Base-by-base conservation (phyloP, 441 rosid species). In the Pelargonium citronellum region DNA sequence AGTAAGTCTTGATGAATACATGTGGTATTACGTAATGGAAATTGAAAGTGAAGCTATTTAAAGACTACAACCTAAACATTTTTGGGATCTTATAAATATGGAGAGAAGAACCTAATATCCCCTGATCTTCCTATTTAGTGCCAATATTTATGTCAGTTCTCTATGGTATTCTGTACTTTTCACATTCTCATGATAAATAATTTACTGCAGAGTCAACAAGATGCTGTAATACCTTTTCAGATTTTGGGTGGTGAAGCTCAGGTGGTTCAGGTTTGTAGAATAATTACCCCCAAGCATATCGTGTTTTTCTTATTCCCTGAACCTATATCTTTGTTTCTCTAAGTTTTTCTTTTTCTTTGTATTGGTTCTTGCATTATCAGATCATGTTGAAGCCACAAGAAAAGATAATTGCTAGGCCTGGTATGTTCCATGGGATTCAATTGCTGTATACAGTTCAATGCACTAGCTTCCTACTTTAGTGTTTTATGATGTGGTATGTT, bases 231-330 rank as follows among this genome's bases (percentile, higher is more conserved):
- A 69, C 89, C 99, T n/a, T 95, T 92, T 80, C 98, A 95, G 75
- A 92, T 95, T 78, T 79, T 95, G 81, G 99, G 99, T 68, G 99
- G 99, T 76, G 99, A 95, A 86, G 97, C 98, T 30, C 99, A 95
- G 67, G 85, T 95, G 66, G 87, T 89, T 80, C 99, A 92, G 97
- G 99, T 95, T 73, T 2, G 74, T 73, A 12, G 24, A 53, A 69
- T 68, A 67, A 4, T 55, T 15, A 65, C 60, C 60, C 27, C 64
- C 9, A 73, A 58, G 71, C 39, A 17, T 8, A 8, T 49, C 58
- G 15, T 27, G 15, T n/a, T 39, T 10, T n/a, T 58, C 11, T 39
- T 22, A 55, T 65, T 68, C 17, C 43, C 46, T 30, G 27, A 13
- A 66, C 63, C 8, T 34, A 7, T 60, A 5, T 58, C 30, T 39